phyloP scores from a whole-genome alignment of 2,329 filamentous ascomycete species.

The Blastomyces parvus region DNA sequence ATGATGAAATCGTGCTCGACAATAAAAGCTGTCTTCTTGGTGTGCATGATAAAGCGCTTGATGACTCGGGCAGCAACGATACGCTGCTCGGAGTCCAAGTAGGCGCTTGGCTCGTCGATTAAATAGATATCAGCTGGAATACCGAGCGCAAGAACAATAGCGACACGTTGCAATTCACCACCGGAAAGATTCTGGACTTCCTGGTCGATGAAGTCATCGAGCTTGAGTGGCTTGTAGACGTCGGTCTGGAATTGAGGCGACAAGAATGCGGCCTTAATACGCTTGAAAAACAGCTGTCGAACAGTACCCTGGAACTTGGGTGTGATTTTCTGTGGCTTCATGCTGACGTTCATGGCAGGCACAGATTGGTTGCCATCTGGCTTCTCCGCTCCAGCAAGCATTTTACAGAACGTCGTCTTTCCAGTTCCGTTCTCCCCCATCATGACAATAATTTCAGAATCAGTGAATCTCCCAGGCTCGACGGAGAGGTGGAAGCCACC shows the following conservation, averaged over 20 bases:
- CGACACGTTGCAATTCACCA: slow-evolving; percentile 98
- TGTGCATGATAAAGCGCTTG: slow-evolving; percentile 99
- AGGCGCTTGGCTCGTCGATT: slow-evolving; percentile 94
- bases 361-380: slow-evolving; percentile 71
- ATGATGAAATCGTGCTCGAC: slow-evolving; percentile 99
- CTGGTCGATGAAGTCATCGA: slow-evolving; percentile 98
- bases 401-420: slow-evolving; percentile 97
- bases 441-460: slow-evolving; percentile 98
- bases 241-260: slow-evolving; percentile 98
- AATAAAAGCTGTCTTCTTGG: slow-evolving; percentile 98
- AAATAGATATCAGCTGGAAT: slow-evolving; percentile 96
- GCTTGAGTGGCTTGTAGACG: slow-evolving; percentile 97
- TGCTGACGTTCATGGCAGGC: slow-evolving; percentile 92
- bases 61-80: slow-evolving; percentile 95
- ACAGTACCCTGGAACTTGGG: slow-evolving; percentile 97
- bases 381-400: slow-evolving; percentile 87
- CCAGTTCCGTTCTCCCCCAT: slow-evolving; percentile 99
- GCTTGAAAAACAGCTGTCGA: slow-evolving; percentile 98
- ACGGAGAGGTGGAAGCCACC: slow-evolving; percentile 78
- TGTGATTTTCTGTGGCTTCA: slow-evolving; percentile 99
- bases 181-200: slow-evolving; percentile 98
- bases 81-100: slow-evolving; percentile 98
- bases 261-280: slow-evolving; percentile 94
- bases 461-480: slow-evolving; percentile 78
- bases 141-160: slow-evolving; percentile 92